Evolutionary conservation across 2,329 filamentous ascomycete species (phyloP), one percentile per base, ranked within the genome.

Genomic region (Geosmithia flava): DNA sequence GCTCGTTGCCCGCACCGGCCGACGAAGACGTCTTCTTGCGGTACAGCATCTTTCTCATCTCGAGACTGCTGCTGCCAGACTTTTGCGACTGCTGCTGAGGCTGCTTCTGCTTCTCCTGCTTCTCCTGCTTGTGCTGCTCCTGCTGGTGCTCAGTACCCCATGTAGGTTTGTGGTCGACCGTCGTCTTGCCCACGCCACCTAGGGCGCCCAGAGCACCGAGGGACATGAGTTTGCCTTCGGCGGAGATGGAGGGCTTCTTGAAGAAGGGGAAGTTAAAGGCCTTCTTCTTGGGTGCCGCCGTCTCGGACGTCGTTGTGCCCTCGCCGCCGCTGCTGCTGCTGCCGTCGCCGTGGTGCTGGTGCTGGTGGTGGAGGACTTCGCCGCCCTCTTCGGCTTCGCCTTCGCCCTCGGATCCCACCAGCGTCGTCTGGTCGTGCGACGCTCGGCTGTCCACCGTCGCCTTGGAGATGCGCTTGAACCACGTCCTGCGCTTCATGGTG

Each of bases 191-290:
- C 5, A 30, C 39, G 19, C 41, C 23, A 5, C 23, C 23, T n/a
- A n/a, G n/a, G n/a, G n/a, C n/a, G n/a, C n/a, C n/a, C n/a, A n/a
- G n/a, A 8, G 23, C 23, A 27, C 23, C 23, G 23, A 27, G 23
- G 23, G 23, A 27, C 23, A 8, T 27, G 23, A 46, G 54, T 67
- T 60, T 63, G 71, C 72, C 68, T 4, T 27, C 23, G 23, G 23
- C 4, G 4, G 23, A 27, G 4, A 8, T 8, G 23, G 53, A 61
- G 44, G 69, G 75, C 47, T 60, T 66, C 57, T 75, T 78, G 75
- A 74, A 80, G 52, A 80, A 80, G 5, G 71, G 64, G 16, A 79
- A 68, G 29, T 64, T 66, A 51, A 80, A 77, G 8, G 66, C 65
- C 62, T 72, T 73, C 63, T 72, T 78, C 62, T 71, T 78, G 46